Percentiles rank a stretch among this genome's conserved stretches.
Evolutionary conservation across 2,329 filamentous ascomycete genomes (phyloP).

Genomic region (Dothideomycetes sp.): DNA sequence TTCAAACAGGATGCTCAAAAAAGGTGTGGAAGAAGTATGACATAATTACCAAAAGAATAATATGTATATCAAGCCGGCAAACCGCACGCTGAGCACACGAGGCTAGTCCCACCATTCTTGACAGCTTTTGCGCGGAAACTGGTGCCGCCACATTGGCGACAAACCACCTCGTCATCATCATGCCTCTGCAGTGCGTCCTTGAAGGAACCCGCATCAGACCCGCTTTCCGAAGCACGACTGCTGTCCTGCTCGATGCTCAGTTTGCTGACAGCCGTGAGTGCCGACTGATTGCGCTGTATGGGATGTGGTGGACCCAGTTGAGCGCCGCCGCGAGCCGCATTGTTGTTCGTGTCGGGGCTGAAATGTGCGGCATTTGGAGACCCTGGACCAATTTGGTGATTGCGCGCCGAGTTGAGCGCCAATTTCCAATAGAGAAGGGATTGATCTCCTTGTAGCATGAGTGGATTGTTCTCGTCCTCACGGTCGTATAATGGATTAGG

Average conservation of each 20-base stretch:
- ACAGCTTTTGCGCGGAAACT: slow-evolving; percentile 55
- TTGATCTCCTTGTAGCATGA: slow-evolving; percentile 43
- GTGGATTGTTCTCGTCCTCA: slow-evolving; percentile 31
- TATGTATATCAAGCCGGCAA: slow-evolving; percentile 1
- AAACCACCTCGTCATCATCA: slow-evolving; percentile 27
- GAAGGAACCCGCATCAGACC: slow-evolving; percentile 38
- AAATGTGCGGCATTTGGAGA: too few species aligned
- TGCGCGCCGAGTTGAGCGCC: slow-evolving; percentile 16
- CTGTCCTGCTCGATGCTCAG: slow-evolving; percentile 45
- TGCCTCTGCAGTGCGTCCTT: slow-evolving; percentile 34
- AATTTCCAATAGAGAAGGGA: slow-evolving; percentile 47
- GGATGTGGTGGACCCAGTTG: slow-evolving; percentile 16
- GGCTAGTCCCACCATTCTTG: slow-evolving; percentile 42
- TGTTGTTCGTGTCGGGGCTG: too few species aligned
- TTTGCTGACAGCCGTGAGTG: slow-evolving; percentile 43
- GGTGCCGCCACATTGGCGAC: slow-evolving; percentile 47
- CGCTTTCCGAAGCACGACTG: slow-evolving; percentile 23
- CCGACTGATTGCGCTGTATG: slow-evolving; percentile 33
- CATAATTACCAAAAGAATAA: background rate
- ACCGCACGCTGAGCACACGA: slow-evolving; percentile 53
- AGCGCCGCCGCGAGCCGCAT: slow-evolving; percentile 4
- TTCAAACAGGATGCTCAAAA: too few species aligned
- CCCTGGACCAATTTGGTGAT: background rate
- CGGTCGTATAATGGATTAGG: slow-evolving; percentile 12
- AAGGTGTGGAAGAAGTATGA: too few species aligned